phyloP scores from a whole-genome alignment of 495 filamentous ascomycete species.

The Astrothelium subdiscretum region DNA sequence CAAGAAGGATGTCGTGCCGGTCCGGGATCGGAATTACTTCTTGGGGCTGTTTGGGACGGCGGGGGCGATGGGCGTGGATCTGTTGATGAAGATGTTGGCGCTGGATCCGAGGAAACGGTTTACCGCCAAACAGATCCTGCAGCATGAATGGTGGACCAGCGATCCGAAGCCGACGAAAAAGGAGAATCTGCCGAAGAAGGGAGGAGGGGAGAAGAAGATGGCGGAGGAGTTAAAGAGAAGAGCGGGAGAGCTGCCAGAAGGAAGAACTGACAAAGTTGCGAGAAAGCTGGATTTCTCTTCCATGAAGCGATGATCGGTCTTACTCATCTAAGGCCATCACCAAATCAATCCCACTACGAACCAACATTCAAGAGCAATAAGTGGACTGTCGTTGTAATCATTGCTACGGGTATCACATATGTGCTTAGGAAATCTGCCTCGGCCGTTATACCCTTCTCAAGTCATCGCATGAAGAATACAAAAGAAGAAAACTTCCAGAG shows the following conservation, averaged over 20 bases:
- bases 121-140: slow-evolving; percentile 61
- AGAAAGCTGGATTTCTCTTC: slow-evolving; percentile 76
- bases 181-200: slow-evolving; percentile 64
- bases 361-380: background rate
- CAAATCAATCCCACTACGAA: background rate
- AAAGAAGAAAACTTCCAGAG: background rate
- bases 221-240: slow-evolving; percentile 73
- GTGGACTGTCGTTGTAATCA: background rate
- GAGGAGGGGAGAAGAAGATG: slow-evolving; percentile 59
- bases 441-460: background rate
- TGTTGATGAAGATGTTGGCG: slow-evolving; percentile 73
- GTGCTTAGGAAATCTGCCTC: background rate
- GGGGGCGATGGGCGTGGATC: slow-evolving; percentile 69
- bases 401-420: background rate
- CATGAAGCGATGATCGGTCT: slow-evolving; percentile 34
- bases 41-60: slow-evolving; percentile 60
- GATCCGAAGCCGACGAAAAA: slow-evolving; percentile 78
- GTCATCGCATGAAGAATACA: background rate
- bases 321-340: background rate
- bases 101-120: slow-evolving; percentile 77
- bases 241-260: slow-evolving; percentile 53
- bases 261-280: slow-evolving; percentile 60
- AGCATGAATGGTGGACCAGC: slow-evolving; percentile 75
- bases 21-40: slow-evolving; percentile 58
- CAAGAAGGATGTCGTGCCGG: slow-evolving; percentile 39